These are phyloP conservation scores for Pulveroboletus sp. DNA, from an alignment of 768 basidiomycete species.

Conservation along the genomic window DNA sequence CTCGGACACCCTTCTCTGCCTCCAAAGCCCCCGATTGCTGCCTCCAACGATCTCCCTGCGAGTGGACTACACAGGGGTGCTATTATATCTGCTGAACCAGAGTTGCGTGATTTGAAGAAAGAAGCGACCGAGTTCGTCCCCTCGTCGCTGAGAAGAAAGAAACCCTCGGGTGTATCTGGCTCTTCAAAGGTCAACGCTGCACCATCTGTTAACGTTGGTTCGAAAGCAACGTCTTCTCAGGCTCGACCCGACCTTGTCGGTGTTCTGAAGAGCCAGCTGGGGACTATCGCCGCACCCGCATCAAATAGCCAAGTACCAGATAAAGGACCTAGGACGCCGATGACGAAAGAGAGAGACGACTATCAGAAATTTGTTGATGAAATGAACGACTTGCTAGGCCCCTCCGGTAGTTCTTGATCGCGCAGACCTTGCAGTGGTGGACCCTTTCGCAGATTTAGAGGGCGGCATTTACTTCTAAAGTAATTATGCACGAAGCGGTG, in stretches of 20 bases:
- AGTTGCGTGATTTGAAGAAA: conserved; percentile 90
- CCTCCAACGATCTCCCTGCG: conserved; percentile 43
- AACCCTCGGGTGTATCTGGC: conserved; percentile 33
- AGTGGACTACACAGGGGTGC: conserved; percentile 45
- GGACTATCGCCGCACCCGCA: conserved; percentile 32
- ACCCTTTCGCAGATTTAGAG: too few species aligned
- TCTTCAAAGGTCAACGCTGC: conserved; percentile 60
- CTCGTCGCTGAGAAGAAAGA: conserved; percentile 74
- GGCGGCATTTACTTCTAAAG: too few species aligned
- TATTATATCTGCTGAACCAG: conserved; percentile 79
- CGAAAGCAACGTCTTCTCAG: conserved; percentile 26
- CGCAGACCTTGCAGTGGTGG: too few species aligned
- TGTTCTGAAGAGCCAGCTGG: conserved; percentile 59
- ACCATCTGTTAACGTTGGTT: conserved; percentile 44
- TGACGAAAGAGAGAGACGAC: conserved; percentile 55
- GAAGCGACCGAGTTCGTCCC: conserved; percentile 95
- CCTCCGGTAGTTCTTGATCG: conserved; percentile 14
- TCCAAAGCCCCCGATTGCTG: conserved; percentile 33
- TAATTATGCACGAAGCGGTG: neutral
- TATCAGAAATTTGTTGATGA: conserved; percentile 78
- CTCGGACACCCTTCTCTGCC: conserved; percentile 44
- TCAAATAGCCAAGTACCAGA: conserved; percentile 13
- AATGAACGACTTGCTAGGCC: conserved; percentile 62
- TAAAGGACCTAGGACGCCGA: conserved; percentile 21
- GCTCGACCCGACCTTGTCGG: conserved; percentile 67